Evolutionary conservation across 2,329 filamentous ascomycete genomes (phyloP), one percentile per base, ranked within the genome.

Genomic region (Scytalidium sp.): DNA sequence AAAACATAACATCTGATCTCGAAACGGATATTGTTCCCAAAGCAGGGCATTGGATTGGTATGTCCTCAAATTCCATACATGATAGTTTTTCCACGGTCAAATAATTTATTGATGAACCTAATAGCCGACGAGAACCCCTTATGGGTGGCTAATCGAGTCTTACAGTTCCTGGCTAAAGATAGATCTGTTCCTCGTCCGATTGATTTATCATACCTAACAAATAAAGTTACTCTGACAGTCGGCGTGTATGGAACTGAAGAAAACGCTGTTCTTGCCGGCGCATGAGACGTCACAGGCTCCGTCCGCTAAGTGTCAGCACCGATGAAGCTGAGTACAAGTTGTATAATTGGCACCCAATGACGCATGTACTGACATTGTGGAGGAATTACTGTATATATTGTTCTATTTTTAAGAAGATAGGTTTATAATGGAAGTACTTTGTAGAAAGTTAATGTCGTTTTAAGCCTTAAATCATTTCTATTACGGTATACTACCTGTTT

Each of bases 1-100:
- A 23, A 3, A 49, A 50, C 17, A 51, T 69, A 11, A 55, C 59
- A 3, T 52, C 44, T 3, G 51, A 63, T 47, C 44, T 68, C 27
- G 58, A 62, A 13, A 50, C 56, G 3, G 67, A 68, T 45, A 49
- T 66, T 6, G 58, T 70, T 19, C 67, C 66, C 1, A 67, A 71
- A 25, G 66, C 67, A 8, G 69, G 69, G 2, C 68, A 70, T 57
- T 70, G 67, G 67, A 65, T 70, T 50, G 66, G 61, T 63, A 44
- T 49, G n/a, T n/a, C n/a, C n/a, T 20, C 8, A n/a, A 29, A 8
- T 13, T 29, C 13, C 13, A 13, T 29, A 29, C 25, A 13, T 29
- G 25, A 29, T 13, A 29, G 8, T 29, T 8, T 29, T 8, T 29
- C 25, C n/a, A n/a, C n/a, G n/a, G 25, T 29, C 7, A 8, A 29